A percentile compares a stretch with the other conserved stretches of the same genome.
Conservation (phyloP, 176 grass and related monocot species). For the Tillandsia leiboldiana region DNA sequence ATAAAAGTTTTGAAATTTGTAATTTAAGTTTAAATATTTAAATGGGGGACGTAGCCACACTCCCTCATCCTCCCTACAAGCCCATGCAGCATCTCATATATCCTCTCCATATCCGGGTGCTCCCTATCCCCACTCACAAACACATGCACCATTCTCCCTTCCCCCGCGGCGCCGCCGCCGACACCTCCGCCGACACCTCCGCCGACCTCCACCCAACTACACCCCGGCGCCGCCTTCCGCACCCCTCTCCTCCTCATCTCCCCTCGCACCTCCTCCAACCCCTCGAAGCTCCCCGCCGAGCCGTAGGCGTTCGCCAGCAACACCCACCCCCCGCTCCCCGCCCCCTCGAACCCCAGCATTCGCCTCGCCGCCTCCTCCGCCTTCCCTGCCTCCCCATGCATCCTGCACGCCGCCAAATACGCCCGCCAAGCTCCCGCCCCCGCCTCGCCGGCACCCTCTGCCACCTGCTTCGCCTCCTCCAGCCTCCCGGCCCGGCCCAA, state of each 20-base stretch:
- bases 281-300: neutral
- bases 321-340: conserved; percentile 17
- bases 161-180: conserved; percentile 12
- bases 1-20: no score
- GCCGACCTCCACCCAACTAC: neutral
- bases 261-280: neutral
- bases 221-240: neutral
- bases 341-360: conserved; percentile 26
- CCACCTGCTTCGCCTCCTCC: conserved; percentile 34
- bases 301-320: neutral
- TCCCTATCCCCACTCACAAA: conserved; percentile 33
- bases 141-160: conserved; percentile 25
- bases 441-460: conserved; percentile 28
- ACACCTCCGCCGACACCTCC: conserved; percentile 1
- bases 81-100: conserved; percentile 26
- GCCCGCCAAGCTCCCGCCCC: conserved; percentile 45
- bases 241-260: neutral
- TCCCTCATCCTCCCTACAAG: conserved; percentile 35
- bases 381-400: conserved; percentile 39
- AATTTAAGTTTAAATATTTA: neutral
- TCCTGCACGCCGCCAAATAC: conserved; percentile 48
- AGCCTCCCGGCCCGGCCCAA: conserved; percentile 44
- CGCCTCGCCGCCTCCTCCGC: conserved; percentile 34
- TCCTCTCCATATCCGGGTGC: conserved; percentile 29
- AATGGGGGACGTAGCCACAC: conserved; percentile 16